Base-by-base conservation (phyloP, 176 grass and related monocot genomes). In the Elymus sibiricus region DNA sequence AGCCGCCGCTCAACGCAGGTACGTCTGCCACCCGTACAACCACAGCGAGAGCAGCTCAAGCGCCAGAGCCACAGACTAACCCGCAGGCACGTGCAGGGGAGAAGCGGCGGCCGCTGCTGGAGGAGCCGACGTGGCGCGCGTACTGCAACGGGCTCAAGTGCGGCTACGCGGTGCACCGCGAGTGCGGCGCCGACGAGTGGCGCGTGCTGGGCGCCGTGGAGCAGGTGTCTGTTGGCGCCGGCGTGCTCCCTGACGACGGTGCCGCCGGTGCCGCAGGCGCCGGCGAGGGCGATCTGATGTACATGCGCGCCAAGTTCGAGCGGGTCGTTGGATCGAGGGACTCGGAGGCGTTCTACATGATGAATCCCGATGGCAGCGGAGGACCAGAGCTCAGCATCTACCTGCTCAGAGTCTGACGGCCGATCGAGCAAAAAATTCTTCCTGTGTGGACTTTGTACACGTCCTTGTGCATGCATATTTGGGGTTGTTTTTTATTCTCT, bases 61-160 rank as follows among this genome's bases (percentile, higher is more conserved):
- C 68, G 68, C 37, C 21, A 71, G 22, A 43, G 37, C 69, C 3
- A 43, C 22, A 15, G 1, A 40, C 24, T 15, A 38, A 72, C 43
- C 14, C 5, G 43, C 26, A 19, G 26, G 8, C 28, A 7, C 6
- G 12, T 79, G 72, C 80, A 87, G 85, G 89, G 37, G 85, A 91
- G 85, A 87, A 84, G 66, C 70, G 47, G 82, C 78, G 78, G 28
- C 62, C 84, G 27, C 63, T 99, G 60, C 40, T 91, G 34, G 92
- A 96, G 71, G 97, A 96, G 68, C 92, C 92, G 26, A 81, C 87
- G 74, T 99, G 97, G 97, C 91, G 92, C 5, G 90, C 97, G 0
- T 99, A 96, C 69, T 99, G 94, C 87, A 96, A 99, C 78, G 97
- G 97, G 0, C 90, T 83, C 66, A 99, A 99, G 92, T 99, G 94